Evolutionary conservation across 305 asterid genomes (phyloP).

Genomic region (Stenogyne calaminthoides): DNA sequence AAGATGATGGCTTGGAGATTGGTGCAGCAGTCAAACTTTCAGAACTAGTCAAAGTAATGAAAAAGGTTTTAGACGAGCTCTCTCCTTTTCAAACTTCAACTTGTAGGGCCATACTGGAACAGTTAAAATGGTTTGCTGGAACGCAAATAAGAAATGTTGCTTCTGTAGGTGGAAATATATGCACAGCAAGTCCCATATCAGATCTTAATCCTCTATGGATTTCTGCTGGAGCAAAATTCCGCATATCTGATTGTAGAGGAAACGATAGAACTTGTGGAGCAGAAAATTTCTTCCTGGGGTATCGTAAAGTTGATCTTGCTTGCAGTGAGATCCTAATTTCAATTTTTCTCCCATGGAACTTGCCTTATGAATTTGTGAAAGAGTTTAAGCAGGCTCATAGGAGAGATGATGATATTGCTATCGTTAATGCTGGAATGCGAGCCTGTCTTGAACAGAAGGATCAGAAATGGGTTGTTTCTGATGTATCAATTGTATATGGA

Average conservation of each 20-base stretch:
- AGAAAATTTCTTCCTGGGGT: conserved; percentile 71
- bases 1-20: conserved; percentile 81
- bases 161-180: conserved; percentile 93
- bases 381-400: conserved; percentile 96
- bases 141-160: conserved; percentile 83
- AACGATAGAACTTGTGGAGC: conserved; percentile 63
- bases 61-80: conserved; percentile 46
- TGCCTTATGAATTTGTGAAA: conserved; percentile 66
- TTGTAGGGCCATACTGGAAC: conserved; percentile 75
- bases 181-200: conserved; percentile 98
- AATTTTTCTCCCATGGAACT: conserved; percentile 84
- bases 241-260: conserved; percentile 63
- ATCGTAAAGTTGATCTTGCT: conserved; percentile 83
- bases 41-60: conserved; percentile 57
- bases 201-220: conserved; percentile 97
- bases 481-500: conserved; percentile 77
- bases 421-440: conserved; percentile 96
- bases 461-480: conserved; percentile 69
- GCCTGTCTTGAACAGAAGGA: conserved; percentile 61
- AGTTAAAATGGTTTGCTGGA: conserved; percentile 96
- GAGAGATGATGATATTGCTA: conserved; percentile 96
- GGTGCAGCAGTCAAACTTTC: conserved; percentile 92
- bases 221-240: conserved; percentile 76
- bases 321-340: conserved; percentile 75
- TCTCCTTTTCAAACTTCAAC: conserved; percentile 68